Conservation (phyloP, 345 rosid species). For the Syzygium aqueum region DNA sequence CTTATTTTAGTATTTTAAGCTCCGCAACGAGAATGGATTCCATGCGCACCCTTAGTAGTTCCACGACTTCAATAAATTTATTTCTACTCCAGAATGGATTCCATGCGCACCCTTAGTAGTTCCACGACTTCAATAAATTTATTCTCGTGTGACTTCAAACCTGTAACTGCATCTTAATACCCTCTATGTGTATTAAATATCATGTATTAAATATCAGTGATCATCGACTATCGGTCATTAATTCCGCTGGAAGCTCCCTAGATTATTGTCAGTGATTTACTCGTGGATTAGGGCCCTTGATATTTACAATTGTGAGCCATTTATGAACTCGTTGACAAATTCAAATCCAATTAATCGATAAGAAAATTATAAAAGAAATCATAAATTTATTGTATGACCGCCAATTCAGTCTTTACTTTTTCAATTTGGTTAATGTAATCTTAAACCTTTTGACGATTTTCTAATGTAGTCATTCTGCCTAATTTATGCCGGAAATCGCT, state of each 20-base stretch:
- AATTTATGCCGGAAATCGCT: background rate
- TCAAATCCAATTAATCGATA: background rate
- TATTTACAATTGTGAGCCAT: background rate
- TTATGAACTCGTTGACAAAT: background rate
- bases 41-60: no score
- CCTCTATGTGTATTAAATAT: background rate
- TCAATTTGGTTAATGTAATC: background rate
- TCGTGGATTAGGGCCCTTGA: background rate
- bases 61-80: no score
- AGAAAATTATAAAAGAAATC: background rate
- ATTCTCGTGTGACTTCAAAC: no score
- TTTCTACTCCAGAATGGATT: no score
- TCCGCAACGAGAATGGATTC: no score
- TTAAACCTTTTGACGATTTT: background rate
- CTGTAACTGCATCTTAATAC: no score
- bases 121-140: no score
- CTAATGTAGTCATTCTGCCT: rapidly evolving
- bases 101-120: no score
- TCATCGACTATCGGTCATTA: background rate
- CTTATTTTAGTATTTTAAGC: no score
- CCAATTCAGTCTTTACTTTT: background rate
- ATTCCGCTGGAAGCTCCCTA: background rate
- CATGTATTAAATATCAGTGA: background rate
- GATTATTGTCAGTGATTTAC: background rate
- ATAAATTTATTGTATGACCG: rapidly evolving